Base-by-base conservation (phyloP, 345 rosid genomes). In the Viola odorata region DNA sequence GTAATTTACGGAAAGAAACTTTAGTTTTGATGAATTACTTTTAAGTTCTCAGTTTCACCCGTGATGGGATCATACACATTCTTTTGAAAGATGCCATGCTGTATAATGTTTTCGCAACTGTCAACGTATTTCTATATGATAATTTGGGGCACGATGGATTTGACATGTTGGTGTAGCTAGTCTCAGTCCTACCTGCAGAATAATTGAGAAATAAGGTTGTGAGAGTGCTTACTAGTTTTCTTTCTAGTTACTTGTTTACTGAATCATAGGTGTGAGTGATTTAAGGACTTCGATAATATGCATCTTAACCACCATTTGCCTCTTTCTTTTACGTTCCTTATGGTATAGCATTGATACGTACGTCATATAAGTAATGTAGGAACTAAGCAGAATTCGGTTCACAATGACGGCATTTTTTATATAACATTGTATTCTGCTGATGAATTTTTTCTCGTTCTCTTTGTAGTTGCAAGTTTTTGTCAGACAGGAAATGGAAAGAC, bases 391-490 rank as follows among this genome's bases (percentile, higher is more conserved):
- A 45, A 32, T 40, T 39, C 7, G 40, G 49, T 5, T 23, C 32
- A 23, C 32, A 23, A 2, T 23, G 32, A 23, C 1, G 32, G 32
- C 32, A 2, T 23, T 23, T 1, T 23, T 23, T 1, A 2, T 23
- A 23, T 23, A 23, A 23, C 32, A 23, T 23, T 23, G 1, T 45
- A 5, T 40, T 48, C 10, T 40, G 36, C 0, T 59, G 32, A 50
- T 58, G 42, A 10, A 44, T 17, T 40, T 47, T 14, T 14, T 17
- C 48, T 23, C 32, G 32, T 23, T 23, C 17, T 65, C 1, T 58
- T 64, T 67, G 57, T 72, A 86, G 95, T 73, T 88, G 73, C 98
- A 91, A 82, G 83, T 83, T 65, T 66, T 77, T 45, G 54, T 91
- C 82, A 84, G 69, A 63, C 63, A 64, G 67, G 80, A 78, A 77